phyloP scores from a whole-genome alignment of 768 basidiomycete genomes.

The Suillus tomentosus region DNA sequence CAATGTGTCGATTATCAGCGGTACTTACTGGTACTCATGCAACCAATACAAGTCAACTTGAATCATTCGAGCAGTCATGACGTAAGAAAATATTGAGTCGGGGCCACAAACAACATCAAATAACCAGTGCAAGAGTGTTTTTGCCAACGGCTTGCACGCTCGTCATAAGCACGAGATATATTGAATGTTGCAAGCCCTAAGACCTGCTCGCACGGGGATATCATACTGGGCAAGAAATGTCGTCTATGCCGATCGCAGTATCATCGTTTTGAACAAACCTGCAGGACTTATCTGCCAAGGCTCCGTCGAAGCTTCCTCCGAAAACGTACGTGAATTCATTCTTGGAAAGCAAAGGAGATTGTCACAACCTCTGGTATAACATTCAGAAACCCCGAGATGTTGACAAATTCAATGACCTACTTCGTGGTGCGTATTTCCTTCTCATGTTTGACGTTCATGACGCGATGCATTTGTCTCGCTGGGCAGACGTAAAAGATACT shows the following conservation, averaged over 20 bases:
- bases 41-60: neutral
- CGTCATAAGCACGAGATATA: neutral
- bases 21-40: neutral
- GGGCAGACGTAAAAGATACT: slow-evolving; percentile 30
- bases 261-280: slow-evolving; percentile 65
- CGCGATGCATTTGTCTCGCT: neutral
- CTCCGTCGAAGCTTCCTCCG: slow-evolving; percentile 23
- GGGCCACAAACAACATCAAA: slow-evolving; percentile 3
- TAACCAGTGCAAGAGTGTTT: neutral
- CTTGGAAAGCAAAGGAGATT: slow-evolving; percentile 13
- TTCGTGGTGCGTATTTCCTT: slow-evolving; percentile 34
- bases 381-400: slow-evolving; percentile 21
- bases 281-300: slow-evolving; percentile 57
- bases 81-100: no score
- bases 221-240: slow-evolving; percentile 35
- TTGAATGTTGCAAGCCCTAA: slow-evolving; percentile 7
- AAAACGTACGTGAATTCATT: slow-evolving; percentile 11
- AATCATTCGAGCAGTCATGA: neutral
- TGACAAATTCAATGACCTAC: slow-evolving; percentile 39
- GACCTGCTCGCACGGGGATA: slow-evolving; percentile 13
- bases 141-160: neutral
- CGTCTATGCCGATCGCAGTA: slow-evolving; percentile 54
- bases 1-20: neutral
- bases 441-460: slow-evolving; percentile 7
- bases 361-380: neutral